Evolutionary conservation across 306 rosid species (phyloP), one percentile per base, ranked within the genome.

Genomic region (Hippophae gyantsensis): DNA sequence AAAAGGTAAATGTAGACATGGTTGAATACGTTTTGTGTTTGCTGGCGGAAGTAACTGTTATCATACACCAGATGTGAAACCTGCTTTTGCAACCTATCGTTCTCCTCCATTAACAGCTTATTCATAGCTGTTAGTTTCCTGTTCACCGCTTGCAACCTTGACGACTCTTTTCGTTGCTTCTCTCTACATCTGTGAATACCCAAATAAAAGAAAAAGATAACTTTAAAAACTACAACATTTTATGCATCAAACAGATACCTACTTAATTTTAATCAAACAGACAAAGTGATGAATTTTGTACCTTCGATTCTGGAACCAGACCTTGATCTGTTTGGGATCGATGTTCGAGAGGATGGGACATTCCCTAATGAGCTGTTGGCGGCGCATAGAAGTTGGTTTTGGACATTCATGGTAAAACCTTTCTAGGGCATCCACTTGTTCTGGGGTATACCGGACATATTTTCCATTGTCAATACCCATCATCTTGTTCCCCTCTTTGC

Each of bases 271-370:
- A 50, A 25, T 43, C 3, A 42, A n/a, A 32, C 38, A 32, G 38
- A 32, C 2, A 58, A 14, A 18, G 25, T 3, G 40, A 26, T 6
- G 7, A 43, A 44, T 50, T 7, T 6, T 40, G 40, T 57, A 90
- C 98, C 99, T 85, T 63, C 99, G 74, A 63, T 92, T 92, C 60
- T 92, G 99, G 65, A 92, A 92, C 99, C 99, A 92, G 72, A 92
- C 99, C 71, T 92, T 92, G 95, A 92, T 83, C 95, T 92, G 99
- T 57, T 85, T 92, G 9, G 96, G 89, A 63, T 92, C 99, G 66
- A 92, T 92, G 70, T 92, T 72, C 63, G 95, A 88, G 71, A 92
- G 99, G 74, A 92, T 92, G 45, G 99, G 93, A 49, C 99, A 92
- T 48, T 92, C 99, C 58, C 99, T 78, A 44, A 92, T 88, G 44